phyloP scores from a whole-genome alignment of 139 green algal genomes.

The Monoraphidium neglectum region DNA sequence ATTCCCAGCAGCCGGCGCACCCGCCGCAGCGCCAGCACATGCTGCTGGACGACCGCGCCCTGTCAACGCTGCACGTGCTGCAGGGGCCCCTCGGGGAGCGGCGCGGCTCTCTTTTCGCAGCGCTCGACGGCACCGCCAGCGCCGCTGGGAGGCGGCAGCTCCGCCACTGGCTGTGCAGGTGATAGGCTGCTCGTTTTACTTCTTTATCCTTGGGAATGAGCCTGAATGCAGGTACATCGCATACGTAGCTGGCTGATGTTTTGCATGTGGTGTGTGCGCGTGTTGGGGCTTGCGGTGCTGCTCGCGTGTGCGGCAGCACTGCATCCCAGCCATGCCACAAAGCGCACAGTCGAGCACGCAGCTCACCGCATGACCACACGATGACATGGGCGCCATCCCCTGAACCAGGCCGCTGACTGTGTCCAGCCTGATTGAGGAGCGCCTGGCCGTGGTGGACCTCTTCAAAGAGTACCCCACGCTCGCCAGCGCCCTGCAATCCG shows the following conservation, averaged over 20 bases:
- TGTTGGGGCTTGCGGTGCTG: not conserved
- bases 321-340: not conserved
- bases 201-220: no score
- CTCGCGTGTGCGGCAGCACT: not conserved
- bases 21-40: constrained; percentile 21
- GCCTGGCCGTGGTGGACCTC: constrained; percentile 36
- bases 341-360: not conserved
- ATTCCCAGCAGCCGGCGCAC: not conserved
- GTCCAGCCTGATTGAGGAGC: constrained; percentile 34
- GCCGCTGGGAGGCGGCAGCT: constrained; percentile 39
- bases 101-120: constrained; percentile 51
- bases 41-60: constrained; percentile 54
- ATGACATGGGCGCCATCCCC: no score
- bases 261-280: not conserved
- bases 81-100: constrained; percentile 34
- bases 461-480: constrained; percentile 10
- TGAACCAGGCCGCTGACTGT: constrained; percentile 37
- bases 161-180: constrained; percentile 54
- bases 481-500: constrained; percentile 19
- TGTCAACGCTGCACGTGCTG: constrained; percentile 53
- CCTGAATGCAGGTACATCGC: no score
- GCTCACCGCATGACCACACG: no score
- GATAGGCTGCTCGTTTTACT: no score
- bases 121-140: constrained; percentile 47
- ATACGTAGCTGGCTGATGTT: not conserved